Conservation (phyloP, 495 filamentous ascomycete genomes). For the Clohesyomyces aquaticus region DNA sequence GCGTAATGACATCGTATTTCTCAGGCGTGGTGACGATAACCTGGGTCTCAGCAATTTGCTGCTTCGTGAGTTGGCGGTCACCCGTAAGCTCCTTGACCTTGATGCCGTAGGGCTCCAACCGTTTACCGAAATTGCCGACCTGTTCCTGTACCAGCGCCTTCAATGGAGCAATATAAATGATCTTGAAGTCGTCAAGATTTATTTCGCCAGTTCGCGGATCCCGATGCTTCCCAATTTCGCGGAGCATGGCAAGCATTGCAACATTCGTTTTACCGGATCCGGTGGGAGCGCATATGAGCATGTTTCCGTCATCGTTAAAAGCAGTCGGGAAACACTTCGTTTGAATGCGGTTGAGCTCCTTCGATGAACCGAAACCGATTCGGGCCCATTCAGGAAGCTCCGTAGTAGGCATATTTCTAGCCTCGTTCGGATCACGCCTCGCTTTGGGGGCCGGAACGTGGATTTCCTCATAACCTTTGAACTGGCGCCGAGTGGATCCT, state of each 20-base stretch:
- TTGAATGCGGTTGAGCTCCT: slow-evolving; percentile 91
- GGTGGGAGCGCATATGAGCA: slow-evolving; percentile 96
- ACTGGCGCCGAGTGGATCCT: slow-evolving; percentile 89
- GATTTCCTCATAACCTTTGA: slow-evolving; percentile 98
- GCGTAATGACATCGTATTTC: slow-evolving; percentile 98
- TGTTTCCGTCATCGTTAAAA: slow-evolving; percentile 93
- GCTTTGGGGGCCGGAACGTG: slow-evolving; percentile 91
- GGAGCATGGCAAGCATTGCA: slow-evolving; percentile 93
- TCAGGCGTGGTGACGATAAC: slow-evolving; percentile 98
- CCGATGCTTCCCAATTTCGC: slow-evolving; percentile 94
- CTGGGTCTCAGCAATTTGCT: slow-evolving; percentile 96
- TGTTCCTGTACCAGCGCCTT: slow-evolving; percentile 97
- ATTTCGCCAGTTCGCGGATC: slow-evolving; percentile 86
- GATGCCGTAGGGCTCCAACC: slow-evolving; percentile 88
- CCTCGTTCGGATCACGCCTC: slow-evolving; percentile 77
- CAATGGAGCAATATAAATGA: slow-evolving; percentile 90
- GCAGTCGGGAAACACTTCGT: slow-evolving; percentile 88
- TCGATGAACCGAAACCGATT: slow-evolving; percentile 76
- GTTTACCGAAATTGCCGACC: slow-evolving; percentile 92
- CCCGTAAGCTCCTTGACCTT: slow-evolving; percentile 92
- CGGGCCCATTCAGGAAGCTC: slow-evolving; percentile 92
- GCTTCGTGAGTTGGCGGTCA: slow-evolving; percentile 97
- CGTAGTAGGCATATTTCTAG: slow-evolving; percentile 74
- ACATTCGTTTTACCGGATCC: slow-evolving; percentile 99
- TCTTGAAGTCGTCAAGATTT: slow-evolving; percentile 94